Conservation (phyloP, 2,329 filamentous ascomycete species). For the Chalaropsis ovoidea region DNA sequence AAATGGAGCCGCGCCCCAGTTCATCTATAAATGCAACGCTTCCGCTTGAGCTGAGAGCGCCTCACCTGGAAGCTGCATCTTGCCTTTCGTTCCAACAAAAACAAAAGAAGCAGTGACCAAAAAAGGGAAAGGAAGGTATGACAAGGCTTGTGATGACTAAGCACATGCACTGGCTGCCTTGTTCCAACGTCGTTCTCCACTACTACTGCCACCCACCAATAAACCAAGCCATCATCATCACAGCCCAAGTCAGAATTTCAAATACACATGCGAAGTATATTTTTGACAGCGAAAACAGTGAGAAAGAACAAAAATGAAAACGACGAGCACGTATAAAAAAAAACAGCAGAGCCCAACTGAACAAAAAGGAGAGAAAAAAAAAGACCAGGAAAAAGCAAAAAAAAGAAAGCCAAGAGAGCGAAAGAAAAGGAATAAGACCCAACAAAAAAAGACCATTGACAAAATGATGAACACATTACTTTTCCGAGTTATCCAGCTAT, state of each 20-base stretch:
- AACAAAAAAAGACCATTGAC: conserved; percentile 11
- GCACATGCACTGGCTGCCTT: no score
- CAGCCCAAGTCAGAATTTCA: not conserved
- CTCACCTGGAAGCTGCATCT: not conserved
- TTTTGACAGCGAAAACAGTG: not conserved
- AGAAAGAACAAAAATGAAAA: not conserved
- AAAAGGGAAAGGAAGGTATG: not conserved
- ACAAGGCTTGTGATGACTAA: not conserved
- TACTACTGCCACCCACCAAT: no score
- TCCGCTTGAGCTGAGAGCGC: not conserved
- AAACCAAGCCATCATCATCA: no score
- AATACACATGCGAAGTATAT: not conserved
- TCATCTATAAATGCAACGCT: not conserved
- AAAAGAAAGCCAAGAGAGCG: not conserved
- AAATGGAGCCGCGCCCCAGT: no score
- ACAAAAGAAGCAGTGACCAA: not conserved
- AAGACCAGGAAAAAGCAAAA: not conserved
- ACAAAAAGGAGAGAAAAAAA: not conserved
- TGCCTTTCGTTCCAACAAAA: not conserved
- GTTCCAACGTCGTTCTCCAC: no score
- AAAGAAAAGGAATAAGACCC: not conserved
- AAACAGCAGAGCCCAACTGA: not conserved
- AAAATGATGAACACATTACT: conserved; percentile 19
- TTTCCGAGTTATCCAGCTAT: conserved; percentile 22
- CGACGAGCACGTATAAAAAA: not conserved